phyloP scores from a whole-genome alignment of 768 basidiomycete genomes.

The Mycena filopes region DNA sequence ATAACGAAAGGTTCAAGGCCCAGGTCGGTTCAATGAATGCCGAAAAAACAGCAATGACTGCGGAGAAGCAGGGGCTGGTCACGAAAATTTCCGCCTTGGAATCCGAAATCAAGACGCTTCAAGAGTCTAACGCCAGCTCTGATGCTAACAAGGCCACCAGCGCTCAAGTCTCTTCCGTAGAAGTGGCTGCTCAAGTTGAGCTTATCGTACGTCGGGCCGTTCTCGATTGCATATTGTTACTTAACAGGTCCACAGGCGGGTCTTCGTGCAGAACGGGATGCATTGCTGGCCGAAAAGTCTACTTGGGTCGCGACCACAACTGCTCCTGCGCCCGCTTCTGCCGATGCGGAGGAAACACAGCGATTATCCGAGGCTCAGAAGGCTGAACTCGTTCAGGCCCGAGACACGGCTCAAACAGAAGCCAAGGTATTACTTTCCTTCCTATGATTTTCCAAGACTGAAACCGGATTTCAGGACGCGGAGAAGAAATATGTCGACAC shows the following conservation, averaged over 20 bases:
- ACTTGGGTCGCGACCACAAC: constrained; percentile 47
- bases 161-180: constrained; percentile 36
- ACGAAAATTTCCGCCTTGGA: constrained; percentile 51
- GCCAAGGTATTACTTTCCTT: constrained; percentile 57
- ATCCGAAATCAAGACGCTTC: constrained; percentile 46
- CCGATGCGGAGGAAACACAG: constrained; percentile 45
- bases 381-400: constrained; percentile 62
- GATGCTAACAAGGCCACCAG: constrained; percentile 35
- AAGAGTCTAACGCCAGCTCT: constrained; percentile 35
- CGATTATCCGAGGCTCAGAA: constrained; percentile 69
- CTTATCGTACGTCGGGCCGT: constrained; percentile 47
- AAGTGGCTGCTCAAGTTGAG: constrained; percentile 46
- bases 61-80: constrained; percentile 52
- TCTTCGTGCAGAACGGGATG: constrained; percentile 69
- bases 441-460: constrained; percentile 1
- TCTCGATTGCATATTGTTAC: constrained; percentile 7
- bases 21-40: constrained; percentile 49
- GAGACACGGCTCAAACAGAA: constrained; percentile 68
- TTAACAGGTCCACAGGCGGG: constrained; percentile 50
- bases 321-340: constrained; percentile 36
- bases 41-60: constrained; percentile 46
- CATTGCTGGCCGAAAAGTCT: constrained; percentile 69
- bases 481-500: constrained; percentile 54
- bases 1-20: constrained; percentile 37
- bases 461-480: constrained; percentile 44